Evolutionary conservation across 441 rosid species (phyloP).

Genomic region (Populus hybrid): DNA sequence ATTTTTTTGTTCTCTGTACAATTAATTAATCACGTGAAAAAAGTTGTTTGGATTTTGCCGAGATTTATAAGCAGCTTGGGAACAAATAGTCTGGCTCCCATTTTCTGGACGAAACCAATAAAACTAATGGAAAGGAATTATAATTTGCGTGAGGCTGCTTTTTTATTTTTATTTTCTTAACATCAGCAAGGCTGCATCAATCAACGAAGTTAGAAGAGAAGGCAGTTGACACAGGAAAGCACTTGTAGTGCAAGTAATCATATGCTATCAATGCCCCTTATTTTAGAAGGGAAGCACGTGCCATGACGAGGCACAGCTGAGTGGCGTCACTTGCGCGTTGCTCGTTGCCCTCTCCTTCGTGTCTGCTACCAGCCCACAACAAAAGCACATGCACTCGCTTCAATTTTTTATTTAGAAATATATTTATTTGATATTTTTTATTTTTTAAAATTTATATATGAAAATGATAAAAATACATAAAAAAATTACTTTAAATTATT

Average conservation of each 20-base stretch:
- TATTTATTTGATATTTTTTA: no score
- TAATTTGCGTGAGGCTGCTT: not conserved
- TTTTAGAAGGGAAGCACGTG: not conserved
- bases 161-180: no score
- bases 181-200: not conserved
- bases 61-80: no score
- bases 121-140: no score
- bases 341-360: not conserved
- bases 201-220: not conserved
- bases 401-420: no score
- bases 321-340: not conserved
- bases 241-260: not conserved
- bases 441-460: no score
- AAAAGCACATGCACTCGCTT: not conserved
- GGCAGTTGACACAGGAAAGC: not conserved
- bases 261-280: not conserved
- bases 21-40: no score
- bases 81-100: no score
- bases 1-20: not conserved
- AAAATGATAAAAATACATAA: no score
- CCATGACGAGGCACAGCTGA: not conserved
- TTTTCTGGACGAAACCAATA: no score
- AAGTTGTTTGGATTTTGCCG: no score
- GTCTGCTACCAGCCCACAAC: not conserved
- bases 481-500: no score